A percentile compares a stretch with the other conserved stretches of the same genome.
Evolutionary conservation across 192 early-diverging fungal genomes (phyloP).

Genomic region (Rhizophagus sp.): DNA sequence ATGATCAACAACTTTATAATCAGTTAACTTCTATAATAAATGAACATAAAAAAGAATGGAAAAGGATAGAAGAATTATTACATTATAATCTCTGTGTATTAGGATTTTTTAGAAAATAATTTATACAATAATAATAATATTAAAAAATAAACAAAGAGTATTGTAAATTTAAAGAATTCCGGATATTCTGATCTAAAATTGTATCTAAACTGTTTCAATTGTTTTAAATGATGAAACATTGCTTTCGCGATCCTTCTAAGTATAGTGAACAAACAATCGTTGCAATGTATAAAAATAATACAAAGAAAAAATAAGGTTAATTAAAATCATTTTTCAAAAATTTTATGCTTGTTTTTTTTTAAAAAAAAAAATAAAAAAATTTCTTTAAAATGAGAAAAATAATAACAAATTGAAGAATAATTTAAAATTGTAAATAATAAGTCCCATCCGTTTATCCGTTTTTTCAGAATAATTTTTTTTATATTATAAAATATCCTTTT

Average conservation of each 20-base stretch:
- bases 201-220: background rate
- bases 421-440: too few relatives aligned
- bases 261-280: background rate
- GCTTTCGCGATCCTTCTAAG: background rate
- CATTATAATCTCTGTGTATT: constrained; percentile 63
- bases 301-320: background rate
- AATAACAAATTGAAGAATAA: background rate
- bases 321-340: too few relatives aligned
- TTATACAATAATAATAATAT: background rate
- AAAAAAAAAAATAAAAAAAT: background rate
- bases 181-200: background rate
- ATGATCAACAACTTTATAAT: constrained; percentile 38
- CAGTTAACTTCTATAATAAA: constrained; percentile 37
- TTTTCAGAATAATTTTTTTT: too few relatives aligned
- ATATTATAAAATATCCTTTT: too few relatives aligned
- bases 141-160: background rate
- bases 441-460: too few relatives aligned
- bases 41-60: constrained; percentile 56
- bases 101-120: constrained; percentile 55
- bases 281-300: background rate
- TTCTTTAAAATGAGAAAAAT: background rate
- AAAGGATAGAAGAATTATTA: constrained; percentile 59
- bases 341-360: too few relatives aligned
- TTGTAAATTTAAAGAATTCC: background rate
- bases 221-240: background rate